Evolutionary conservation across 2,329 filamentous ascomycete species (phyloP).

Genomic region (Epichloe brachyelytri): DNA sequence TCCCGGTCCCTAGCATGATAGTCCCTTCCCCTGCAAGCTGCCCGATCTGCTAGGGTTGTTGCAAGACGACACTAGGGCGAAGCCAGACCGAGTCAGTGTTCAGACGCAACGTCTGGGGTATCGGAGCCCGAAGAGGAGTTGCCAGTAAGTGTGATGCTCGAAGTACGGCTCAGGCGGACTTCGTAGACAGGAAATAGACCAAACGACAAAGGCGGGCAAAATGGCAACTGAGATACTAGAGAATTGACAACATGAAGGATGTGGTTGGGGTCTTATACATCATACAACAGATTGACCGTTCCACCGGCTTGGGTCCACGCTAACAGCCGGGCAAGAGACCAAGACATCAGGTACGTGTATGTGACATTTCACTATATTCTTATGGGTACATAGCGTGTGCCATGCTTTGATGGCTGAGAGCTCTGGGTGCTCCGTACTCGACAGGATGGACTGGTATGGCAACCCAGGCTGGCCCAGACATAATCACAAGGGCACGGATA

Average conservation of each 20-base stretch:
- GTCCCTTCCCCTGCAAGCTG: conserved; percentile 22
- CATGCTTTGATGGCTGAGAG: background rate
- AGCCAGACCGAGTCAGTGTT: conserved; percentile 10
- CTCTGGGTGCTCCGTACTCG: conserved; percentile 1
- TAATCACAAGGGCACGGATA: conserved; percentile 4
- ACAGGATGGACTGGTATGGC: background rate
- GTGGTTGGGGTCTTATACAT: conserved; percentile 8
- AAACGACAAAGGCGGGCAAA: background rate
- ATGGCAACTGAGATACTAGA: background rate
- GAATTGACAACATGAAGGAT: background rate
- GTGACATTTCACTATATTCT: background rate
- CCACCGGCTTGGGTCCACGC: conserved; percentile 5
- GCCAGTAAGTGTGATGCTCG: background rate
- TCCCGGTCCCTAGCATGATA: conserved; percentile 25
- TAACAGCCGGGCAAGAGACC: background rate
- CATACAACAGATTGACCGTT: background rate
- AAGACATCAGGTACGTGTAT: conserved; percentile 2
- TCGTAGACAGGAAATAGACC: background rate
- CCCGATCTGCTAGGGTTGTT: conserved; percentile 19
- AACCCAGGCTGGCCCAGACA: background rate
- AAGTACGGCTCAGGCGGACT: background rate
- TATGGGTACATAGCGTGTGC: background rate
- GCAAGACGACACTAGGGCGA: conserved; percentile 27
- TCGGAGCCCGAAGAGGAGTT: background rate
- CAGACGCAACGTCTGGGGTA: conserved; percentile 2